Evolutionary conservation across 2,329 filamentous ascomycete genomes (phyloP).

Genomic region (Colletotrichum lentis): DNA sequence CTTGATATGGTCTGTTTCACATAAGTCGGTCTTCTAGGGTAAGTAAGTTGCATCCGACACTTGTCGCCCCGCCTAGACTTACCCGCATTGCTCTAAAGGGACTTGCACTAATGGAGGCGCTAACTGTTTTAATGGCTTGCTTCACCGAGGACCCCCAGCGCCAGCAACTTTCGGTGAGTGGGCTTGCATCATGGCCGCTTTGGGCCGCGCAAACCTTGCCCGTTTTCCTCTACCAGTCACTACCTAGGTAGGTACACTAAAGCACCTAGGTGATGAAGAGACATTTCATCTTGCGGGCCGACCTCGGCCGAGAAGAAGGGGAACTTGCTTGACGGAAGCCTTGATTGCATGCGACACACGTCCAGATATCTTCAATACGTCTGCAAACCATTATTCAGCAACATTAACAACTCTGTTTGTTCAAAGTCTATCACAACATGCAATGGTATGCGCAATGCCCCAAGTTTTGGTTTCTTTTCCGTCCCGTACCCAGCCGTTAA

Average conservation of each 20-base stretch:
- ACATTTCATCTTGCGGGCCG: not conserved
- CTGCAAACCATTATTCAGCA: constrained; percentile 8
- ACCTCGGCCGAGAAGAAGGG: too few species aligned
- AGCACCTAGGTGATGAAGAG: not conserved
- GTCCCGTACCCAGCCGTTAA: constrained; percentile 34
- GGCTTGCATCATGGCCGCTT: constrained; percentile 17
- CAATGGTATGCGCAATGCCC: constrained; percentile 31
- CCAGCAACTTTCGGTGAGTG: constrained; percentile 28
- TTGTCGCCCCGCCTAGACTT: constrained; percentile 31
- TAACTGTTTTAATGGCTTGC: constrained; percentile 5
- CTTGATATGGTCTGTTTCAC: constrained; percentile 37
- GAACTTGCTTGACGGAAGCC: too few species aligned
- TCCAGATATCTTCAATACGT: not conserved
- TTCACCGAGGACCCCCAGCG: constrained; percentile 29
- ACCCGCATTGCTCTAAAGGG: constrained; percentile 35
- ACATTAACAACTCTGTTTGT: constrained; percentile 24
- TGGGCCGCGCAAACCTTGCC: constrained; percentile 2
- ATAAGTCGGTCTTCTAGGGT: constrained; percentile 28
- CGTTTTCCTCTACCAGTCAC: not conserved
- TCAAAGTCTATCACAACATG: constrained; percentile 25
- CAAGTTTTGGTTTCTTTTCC: constrained; percentile 25
- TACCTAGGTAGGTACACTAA: too few species aligned
- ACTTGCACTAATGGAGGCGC: constrained; percentile 37
- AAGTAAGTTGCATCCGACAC: constrained; percentile 12
- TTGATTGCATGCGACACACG: not conserved